Base-by-base conservation (phyloP, 768 basidiomycete genomes). In the Tephrocybe rancida region DNA sequence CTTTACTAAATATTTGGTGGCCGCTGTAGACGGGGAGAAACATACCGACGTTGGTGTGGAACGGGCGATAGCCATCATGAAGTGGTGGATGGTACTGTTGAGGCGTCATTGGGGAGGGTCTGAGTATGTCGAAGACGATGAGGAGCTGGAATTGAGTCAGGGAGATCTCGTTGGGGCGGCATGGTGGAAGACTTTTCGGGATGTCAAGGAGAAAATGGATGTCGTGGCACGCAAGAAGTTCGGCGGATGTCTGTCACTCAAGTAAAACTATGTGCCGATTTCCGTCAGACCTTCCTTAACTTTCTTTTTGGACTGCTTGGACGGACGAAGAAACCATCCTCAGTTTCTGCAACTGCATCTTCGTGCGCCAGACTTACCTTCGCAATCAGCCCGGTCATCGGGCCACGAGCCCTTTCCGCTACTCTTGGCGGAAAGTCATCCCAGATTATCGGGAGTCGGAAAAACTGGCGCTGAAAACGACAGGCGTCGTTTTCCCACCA, bases 151-250 rank as follows among this genome's bases (percentile, higher is more conserved):
- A 24, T 27, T 57, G 56, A 67, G 71, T 51, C 70, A 70, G 50
- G 56, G 64, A 27, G 73, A 64, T 69, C 71, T 30, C 65, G 75
- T 88, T 38, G 91, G 85, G 2, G 75, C 75, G 64, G 82, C 82
- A 34, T 95, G 93, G 94, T 95, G 92, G 93, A 75, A 70, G 46
- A 82, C 87, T 6, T 95, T 91, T 71, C 73, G 80, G 54, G 80
- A 81, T 26, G 84, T 92, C 2, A 90, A 87, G 71, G 73, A 61
- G 11, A 76, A 74, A 61, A 81, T 95, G 70, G 87, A 92, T 59
- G 72, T 68, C n/a, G 77, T 85, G 19, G 80, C 82, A 5, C 76
- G 79, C 56, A 80, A 78, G 66, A 82, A 82, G 53, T 94, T 90
- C 64, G 92, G 92, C 27, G 90, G 92, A 1, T 70, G 72, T 9